Base-by-base conservation (phyloP, 176 grass and related monocot genomes). In the Leersia perrieri region DNA sequence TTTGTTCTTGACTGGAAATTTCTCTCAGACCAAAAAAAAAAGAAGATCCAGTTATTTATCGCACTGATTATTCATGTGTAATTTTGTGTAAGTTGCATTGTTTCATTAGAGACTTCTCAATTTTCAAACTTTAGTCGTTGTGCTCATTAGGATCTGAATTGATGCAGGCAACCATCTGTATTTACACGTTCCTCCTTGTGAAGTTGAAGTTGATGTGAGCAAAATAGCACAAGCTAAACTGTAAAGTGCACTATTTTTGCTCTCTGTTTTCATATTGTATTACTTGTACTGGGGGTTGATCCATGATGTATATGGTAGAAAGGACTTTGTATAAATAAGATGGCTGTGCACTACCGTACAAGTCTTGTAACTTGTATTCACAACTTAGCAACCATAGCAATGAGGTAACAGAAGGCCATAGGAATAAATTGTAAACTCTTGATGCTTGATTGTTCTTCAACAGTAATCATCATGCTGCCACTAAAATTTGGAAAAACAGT, bases 81-180 rank as follows among this genome's bases (percentile, higher is more conserved):
- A 1, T 57, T 26, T 63, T 51, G 31, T 38, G 7, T 44, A 13
- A 22, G 30, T 63, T 8, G 5, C 4, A 28, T 3, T 3, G 9
- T 25, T 28, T 69, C 25, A 27, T 61, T 16, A 5, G 20, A 12
- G 38, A 22, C 32, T 23, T 15, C 14, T 60, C 13, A 9, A 9
- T 65, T 65, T 72, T 71, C 5, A 67, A 60, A 15, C 12, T 57
- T 30, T 42, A 15, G 16, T 29, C 7, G 3, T 35, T 66, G 20
- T 34, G 47, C 12, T 26, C 35, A 45, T 67, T 53, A n/a, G 0
- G 20, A 15, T 72, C 34, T 82, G 44, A 82, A 66, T 68, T 82
- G 66, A 67, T 77, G 88, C 88, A 89, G 88, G 83, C 72, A 70
- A 60, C 11, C 82, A 62, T 45, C 75, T 36, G 39, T 45, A 3